Evolutionary conservation across 176 grass and related monocot species (phyloP).

Genomic region (Alopecurus myosuroides): DNA sequence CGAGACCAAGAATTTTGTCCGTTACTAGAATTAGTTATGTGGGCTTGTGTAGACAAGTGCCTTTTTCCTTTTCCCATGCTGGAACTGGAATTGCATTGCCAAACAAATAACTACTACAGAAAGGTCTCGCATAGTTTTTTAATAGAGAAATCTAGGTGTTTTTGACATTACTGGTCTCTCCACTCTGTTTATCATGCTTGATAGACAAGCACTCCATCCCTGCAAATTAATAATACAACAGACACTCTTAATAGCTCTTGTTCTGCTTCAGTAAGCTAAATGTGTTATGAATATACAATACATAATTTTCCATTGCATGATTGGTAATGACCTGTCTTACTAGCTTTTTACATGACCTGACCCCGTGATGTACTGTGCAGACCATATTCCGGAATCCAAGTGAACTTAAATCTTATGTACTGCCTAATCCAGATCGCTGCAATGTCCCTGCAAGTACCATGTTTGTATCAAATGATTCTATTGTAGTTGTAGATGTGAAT

Average conservation of each 20-base stretch:
- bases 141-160: background rate
- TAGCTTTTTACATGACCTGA: slow-evolving; percentile 15
- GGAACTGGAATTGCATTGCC: background rate
- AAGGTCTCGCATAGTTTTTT: background rate
- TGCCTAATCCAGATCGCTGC: slow-evolving; percentile 87
- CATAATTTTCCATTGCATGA: background rate
- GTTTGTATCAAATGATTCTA: slow-evolving; percentile 79
- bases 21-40: slow-evolving; percentile 18
- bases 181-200: slow-evolving; percentile 22
- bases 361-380: slow-evolving; percentile 47
- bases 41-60: slow-evolving; percentile 7
- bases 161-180: slow-evolving; percentile 1
- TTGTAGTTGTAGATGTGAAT: slow-evolving; percentile 76
- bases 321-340: slow-evolving; percentile 1
- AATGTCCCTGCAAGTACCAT: slow-evolving; percentile 86
- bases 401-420: slow-evolving; percentile 74
- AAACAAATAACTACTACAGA: slow-evolving; percentile 2
- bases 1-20: background rate
- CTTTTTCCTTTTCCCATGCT: slow-evolving; percentile 9
- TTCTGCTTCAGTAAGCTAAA: slow-evolving; percentile 1
- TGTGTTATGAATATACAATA: background rate
- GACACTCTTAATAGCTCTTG: background rate
- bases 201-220: background rate
- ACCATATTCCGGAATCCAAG: slow-evolving; percentile 97
- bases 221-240: slow-evolving; percentile 1